Conservation (phyloP, 2,329 filamentous ascomycete genomes). For the Cryphonectria parasitica region DNA sequence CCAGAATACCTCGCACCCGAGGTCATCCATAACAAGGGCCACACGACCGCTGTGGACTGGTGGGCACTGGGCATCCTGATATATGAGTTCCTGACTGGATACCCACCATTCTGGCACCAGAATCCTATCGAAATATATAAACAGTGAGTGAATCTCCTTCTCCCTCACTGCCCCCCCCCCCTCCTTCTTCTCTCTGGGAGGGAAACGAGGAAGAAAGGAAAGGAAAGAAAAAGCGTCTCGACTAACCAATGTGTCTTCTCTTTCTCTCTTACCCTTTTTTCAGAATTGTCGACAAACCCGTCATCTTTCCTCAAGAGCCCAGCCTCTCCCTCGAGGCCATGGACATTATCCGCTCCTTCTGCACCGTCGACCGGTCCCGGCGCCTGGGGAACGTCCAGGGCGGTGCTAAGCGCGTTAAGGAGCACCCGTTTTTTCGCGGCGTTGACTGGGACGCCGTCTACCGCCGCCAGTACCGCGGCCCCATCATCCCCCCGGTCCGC, state of each 20-base stretch:
- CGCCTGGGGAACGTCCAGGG: slow-evolving; percentile 79
- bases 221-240: not conserved
- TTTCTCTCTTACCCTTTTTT: no score
- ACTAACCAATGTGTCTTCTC: slow-evolving; percentile 29
- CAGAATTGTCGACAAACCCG: slow-evolving; percentile 78
- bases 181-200: not conserved
- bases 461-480: slow-evolving; percentile 65
- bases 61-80: slow-evolving; percentile 85
- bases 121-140: slow-evolving; percentile 89
- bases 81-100: slow-evolving; percentile 83
- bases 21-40: slow-evolving; percentile 81
- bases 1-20: slow-evolving; percentile 85
- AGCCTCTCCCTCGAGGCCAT: slow-evolving; percentile 69
- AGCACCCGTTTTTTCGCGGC: slow-evolving; percentile 74
- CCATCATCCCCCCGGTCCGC: slow-evolving; percentile 75
- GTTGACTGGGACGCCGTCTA: slow-evolving; percentile 77
- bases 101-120: slow-evolving; percentile 85
- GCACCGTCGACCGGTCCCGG: slow-evolving; percentile 77
- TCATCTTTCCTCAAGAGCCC: slow-evolving; percentile 72
- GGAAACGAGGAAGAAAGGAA: not conserved
- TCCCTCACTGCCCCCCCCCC: no score
- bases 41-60: slow-evolving; percentile 80
- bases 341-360: slow-evolving; percentile 76
- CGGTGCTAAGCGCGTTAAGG: slow-evolving; percentile 72
- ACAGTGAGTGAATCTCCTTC: slow-evolving; percentile 52